Evolutionary conservation across 1,284 basidiomycete species (phyloP), one percentile per base, ranked within the genome.

Genomic region (Amylostereum areolatum): DNA sequence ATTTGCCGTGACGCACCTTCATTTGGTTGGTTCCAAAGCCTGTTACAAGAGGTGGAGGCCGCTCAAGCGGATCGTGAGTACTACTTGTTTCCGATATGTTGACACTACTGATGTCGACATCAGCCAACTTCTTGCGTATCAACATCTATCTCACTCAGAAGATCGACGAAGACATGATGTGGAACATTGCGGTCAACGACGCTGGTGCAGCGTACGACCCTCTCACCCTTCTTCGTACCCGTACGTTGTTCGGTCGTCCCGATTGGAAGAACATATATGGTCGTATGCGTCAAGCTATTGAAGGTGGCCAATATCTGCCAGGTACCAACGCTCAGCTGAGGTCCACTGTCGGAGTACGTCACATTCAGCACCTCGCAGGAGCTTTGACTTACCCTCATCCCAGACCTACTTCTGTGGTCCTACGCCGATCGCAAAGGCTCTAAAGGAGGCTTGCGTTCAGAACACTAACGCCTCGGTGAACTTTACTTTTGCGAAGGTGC

Each of bases 1-100:
- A 78, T 92, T 55, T 90, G 86, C 65, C 84, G 89, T 66, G 88
- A 92, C 59, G 83, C 87, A 9, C 86, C 88, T n/a, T 89, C 88
- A 25, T 92, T 94, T 62, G 90, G 89, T 59, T 95, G 92, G 92
- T 94, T 95, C 79, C 89, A 93, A 65, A 83, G 77, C 50, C 69
- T 95, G 42, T 73, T 95, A 52, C 83, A 87, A 60, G 83, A 91
- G 62, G 83, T 94, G 47, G 92, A 94, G 65, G 81, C 83, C 46
- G 85, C 88, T 44, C 89, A 91, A 61, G 81, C 80, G 41, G 86
- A 92, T 72, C 86, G 84, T 89, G 60, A 73, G 83, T 78, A 6
- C 36, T 50, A n/a, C 46, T 37, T 28, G 41, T 29, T 25, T 9
- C 48, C 35, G 7, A 29, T 32, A 39, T n/a, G n/a, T 2, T 9